A percentile compares a stretch with the other conserved stretches of the same genome.
Conservation (phyloP, 331 rosid genomes). For the Telfairia occidentalis region DNA sequence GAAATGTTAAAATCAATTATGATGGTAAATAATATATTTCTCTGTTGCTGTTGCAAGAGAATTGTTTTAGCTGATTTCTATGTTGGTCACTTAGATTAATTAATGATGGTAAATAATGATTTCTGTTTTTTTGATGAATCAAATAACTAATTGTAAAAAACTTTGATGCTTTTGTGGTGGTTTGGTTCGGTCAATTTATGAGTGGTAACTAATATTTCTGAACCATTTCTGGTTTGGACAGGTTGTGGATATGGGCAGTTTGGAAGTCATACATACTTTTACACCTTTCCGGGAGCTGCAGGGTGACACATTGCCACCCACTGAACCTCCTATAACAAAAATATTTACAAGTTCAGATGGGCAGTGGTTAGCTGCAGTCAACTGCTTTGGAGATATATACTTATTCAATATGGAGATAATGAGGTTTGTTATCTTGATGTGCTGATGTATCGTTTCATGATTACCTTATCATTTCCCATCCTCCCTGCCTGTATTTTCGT, state of each 20-base stretch:
- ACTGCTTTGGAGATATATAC: constrained; percentile 91
- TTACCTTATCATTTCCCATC: neutral
- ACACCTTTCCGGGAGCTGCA: constrained; percentile 47
- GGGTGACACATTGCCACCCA: constrained; percentile 48
- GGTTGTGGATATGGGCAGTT: constrained; percentile 58
- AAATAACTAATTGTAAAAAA: neutral
- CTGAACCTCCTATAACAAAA: constrained; percentile 89
- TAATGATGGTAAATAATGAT: too few relatives aligned
- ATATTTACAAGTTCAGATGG: constrained; percentile 83
- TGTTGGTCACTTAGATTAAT: neutral
- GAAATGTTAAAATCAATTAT: neutral
- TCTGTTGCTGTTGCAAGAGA: neutral
- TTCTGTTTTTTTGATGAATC: neutral
- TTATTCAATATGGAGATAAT: constrained; percentile 68
- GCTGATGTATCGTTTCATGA: neutral
- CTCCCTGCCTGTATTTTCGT: neutral
- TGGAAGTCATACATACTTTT: constrained; percentile 51
- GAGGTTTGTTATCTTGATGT: constrained; percentile 35
- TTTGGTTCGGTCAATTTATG: neutral
- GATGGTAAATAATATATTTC: neutral
- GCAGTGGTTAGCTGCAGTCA: constrained; percentile 94
- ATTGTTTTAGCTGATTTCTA: neutral
- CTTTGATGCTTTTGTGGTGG: neutral
- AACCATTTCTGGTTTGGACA: constrained; percentile 20
- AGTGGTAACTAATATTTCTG: neutral